Conservation (phyloP, 495 filamentous ascomycete genomes). For the Neurospora sp. region DNA sequence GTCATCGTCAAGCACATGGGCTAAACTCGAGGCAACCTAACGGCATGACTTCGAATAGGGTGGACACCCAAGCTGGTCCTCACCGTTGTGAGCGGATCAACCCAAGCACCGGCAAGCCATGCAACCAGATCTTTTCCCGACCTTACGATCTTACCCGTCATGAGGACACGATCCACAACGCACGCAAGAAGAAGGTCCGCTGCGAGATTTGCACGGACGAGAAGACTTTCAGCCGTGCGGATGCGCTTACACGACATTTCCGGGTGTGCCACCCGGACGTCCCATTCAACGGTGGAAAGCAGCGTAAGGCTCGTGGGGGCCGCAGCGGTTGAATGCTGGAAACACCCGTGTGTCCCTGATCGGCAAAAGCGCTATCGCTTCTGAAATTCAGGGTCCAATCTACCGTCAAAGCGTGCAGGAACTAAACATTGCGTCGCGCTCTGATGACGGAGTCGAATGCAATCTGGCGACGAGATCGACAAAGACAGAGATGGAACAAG, state of each 20-base stretch:
- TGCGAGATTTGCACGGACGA: slow-evolving; percentile 94
- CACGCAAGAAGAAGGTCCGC: slow-evolving; percentile 87
- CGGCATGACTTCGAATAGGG: background rate
- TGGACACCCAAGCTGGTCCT: slow-evolving; percentile 69
- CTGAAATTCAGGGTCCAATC: background rate
- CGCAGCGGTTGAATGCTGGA: slow-evolving; percentile 13
- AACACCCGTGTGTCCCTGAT: background rate
- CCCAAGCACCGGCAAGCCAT: slow-evolving; percentile 90
- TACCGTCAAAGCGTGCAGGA: background rate
- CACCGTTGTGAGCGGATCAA: slow-evolving; percentile 89
- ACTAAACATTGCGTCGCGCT: background rate
- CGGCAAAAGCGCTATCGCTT: background rate
- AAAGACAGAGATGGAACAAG: background rate
- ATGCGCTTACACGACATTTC: slow-evolving; percentile 87
- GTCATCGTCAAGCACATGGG: slow-evolving; percentile 58
- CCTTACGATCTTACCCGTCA: slow-evolving; percentile 96
- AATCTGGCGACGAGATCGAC: background rate
- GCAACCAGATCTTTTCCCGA: slow-evolving; percentile 92
- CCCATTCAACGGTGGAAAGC: slow-evolving; percentile 60
- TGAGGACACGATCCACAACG: slow-evolving; percentile 96
- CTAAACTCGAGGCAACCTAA: slow-evolving; percentile 9
- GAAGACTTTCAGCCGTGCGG: slow-evolving; percentile 90
- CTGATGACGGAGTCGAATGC: background rate
- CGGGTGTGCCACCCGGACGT: slow-evolving; percentile 82
- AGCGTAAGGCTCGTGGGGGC: slow-evolving; percentile 27